Conservation (phyloP, 768 basidiomycete genomes). For the Suillus lakei region DNA sequence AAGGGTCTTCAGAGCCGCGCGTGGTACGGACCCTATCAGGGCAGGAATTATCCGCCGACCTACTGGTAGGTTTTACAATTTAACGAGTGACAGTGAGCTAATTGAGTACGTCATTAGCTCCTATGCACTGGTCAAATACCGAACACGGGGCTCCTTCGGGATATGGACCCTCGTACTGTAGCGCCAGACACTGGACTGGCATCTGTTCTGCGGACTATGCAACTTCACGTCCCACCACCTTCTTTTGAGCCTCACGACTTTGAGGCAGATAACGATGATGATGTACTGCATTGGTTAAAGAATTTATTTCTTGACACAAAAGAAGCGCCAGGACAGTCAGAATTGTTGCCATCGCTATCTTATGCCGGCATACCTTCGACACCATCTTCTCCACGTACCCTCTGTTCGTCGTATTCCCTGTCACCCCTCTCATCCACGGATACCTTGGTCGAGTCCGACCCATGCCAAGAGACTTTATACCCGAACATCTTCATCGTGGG, state of each 20-base stretch:
- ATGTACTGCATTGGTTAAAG: not conserved
- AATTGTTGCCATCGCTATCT: not conserved
- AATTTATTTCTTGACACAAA: not conserved
- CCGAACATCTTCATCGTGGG: constrained; percentile 65
- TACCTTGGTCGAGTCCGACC: constrained; percentile 17
- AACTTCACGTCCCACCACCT: constrained; percentile 26
- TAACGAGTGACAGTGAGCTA: not conserved
- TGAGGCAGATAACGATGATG: not conserved
- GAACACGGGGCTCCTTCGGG: constrained; percentile 52
- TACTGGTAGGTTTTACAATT: constrained; percentile 43
- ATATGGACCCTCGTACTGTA: constrained; percentile 47
- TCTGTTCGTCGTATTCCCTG: constrained; percentile 10
- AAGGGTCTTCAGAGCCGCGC: constrained; percentile 7
- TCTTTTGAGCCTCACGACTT: not conserved
- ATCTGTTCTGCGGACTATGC: constrained; percentile 56
- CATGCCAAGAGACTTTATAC: constrained; percentile 38
- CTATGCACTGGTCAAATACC: constrained; percentile 66
- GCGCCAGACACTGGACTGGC: constrained; percentile 44
- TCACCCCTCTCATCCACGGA: constrained; percentile 13
- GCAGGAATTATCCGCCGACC: constrained; percentile 53
- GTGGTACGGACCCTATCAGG: constrained; percentile 54
- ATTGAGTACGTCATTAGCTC: constrained; percentile 39
- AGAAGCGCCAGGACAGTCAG: not conserved
- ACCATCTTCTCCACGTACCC: constrained; percentile 9
- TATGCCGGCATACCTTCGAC: not conserved